phyloP scores from a whole-genome alignment of 345 rosid genomes.

The Eucalyptus lansdowneana region DNA sequence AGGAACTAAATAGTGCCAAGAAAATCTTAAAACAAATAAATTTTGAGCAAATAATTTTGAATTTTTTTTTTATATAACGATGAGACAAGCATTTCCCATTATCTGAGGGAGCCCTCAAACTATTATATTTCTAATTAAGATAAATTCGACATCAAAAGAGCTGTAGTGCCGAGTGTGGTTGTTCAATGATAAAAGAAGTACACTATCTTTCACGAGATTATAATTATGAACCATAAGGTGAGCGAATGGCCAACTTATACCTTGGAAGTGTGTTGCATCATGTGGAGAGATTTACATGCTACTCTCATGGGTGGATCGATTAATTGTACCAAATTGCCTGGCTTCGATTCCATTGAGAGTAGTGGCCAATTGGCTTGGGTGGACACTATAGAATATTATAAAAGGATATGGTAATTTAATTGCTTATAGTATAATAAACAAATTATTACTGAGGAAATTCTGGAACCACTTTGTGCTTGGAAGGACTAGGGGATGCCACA shows the following conservation, averaged over 20 bases:
- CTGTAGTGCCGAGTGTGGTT: accelerated
- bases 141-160: too few relatives aligned
- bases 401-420: background rate
- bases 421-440: background rate
- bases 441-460: background rate
- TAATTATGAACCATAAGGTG: background rate
- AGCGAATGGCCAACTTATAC: background rate
- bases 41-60: too few relatives aligned
- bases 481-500: background rate
- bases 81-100: too few relatives aligned
- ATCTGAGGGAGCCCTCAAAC: too few relatives aligned
- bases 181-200: background rate
- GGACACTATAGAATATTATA: background rate
- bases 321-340: background rate
- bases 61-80: too few relatives aligned
- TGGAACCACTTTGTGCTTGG: background rate
- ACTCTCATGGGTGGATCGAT: background rate
- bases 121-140: too few relatives aligned
- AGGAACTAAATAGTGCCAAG: too few relatives aligned
- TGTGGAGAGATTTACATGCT: background rate
- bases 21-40: too few relatives aligned
- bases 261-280: background rate
- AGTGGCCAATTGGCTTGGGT: background rate
- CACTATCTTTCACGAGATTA: background rate
- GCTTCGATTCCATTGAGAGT: background rate